Evolutionary conservation across 2,329 filamentous ascomycete species (phyloP).

Genomic region (Aspergillus sp.): DNA sequence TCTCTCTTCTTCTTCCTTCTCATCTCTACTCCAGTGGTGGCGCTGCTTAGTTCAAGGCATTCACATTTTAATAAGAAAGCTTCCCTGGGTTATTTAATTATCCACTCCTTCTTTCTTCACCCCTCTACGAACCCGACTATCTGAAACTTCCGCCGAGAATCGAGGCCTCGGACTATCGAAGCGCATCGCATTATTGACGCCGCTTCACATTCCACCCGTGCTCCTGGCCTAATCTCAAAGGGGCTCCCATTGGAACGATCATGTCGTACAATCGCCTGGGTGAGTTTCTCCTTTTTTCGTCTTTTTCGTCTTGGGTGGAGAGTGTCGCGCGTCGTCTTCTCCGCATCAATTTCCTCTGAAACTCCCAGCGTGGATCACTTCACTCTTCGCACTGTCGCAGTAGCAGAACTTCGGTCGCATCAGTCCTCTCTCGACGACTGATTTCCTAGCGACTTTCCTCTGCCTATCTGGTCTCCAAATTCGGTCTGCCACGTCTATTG

Average conservation of each 20-base stretch:
- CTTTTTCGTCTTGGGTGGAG: neutral
- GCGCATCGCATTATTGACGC: constrained; percentile 1
- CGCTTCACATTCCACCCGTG: constrained; percentile 18
- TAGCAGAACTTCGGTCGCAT: neutral
- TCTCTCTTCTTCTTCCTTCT: neutral
- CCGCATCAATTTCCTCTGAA: constrained; percentile 20
- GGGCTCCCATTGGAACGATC: constrained; percentile 20
- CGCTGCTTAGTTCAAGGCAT: neutral
- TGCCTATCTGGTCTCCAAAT: neutral
- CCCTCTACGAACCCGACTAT: constrained; percentile 3
- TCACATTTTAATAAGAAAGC: too few relatives aligned
- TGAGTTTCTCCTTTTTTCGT: constrained; percentile 45
- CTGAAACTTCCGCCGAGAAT: constrained; percentile 13
- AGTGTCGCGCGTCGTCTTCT: constrained; percentile 13
- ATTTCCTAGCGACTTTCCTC: neutral
- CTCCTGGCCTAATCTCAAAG: constrained; percentile 32
- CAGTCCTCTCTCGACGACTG: too few relatives aligned
- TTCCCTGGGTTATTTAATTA: too few relatives aligned
- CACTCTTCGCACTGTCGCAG: neutral
- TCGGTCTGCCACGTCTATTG: constrained; percentile 14
- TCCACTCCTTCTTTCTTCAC: neutral
- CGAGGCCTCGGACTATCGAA: constrained; percentile 8
- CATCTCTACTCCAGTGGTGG: neutral
- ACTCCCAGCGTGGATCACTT: constrained; percentile 10
- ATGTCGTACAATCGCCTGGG: constrained; percentile 72